Evolutionary conservation across 305 asterid genomes (phyloP), one percentile per base, ranked within the genome.

Genomic region (Striga hermonthica): DNA sequence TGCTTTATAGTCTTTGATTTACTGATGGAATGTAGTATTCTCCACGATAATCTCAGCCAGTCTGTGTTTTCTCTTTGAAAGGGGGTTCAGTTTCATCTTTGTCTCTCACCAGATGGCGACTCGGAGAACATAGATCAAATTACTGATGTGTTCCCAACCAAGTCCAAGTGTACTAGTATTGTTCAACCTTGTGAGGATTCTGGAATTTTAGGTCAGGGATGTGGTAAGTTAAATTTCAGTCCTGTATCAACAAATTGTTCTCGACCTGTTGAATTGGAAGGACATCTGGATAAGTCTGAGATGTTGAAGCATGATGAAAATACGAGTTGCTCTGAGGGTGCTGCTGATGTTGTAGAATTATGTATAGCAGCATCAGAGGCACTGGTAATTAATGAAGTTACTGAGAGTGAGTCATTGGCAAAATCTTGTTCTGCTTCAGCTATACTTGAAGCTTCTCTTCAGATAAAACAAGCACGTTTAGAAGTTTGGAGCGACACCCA

Each of bases 341-440:
- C 69, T 72, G 78, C 73, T 57, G 78, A 77, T 64, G 83, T 83
- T 44, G 78, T 82, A 65, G 95, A 89, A 73, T 76, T 89, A 45
- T 83, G 89, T 67, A 78, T 89, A 74, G 89, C 87, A 60, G 97
- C 97, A 74, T 89, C 97, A 43, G 97, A 89, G 73, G 95, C 95
- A 71, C 80, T 87, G 76, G 85, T 79, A 60, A 83, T 86, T 82
- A 86, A 86, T 68, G 89, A 84, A 68, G 71, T 84, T 47, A 64
- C 80, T 14, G 65, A 67, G 59, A 73, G 70, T 67, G 85, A 73
- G 39, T 66, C 83, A 16, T 62, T 75, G 71, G 70, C 72, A 36
- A 73, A 76, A 72, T 57, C 48, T 69, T 70, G 61, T 52, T 79
- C 83, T 44, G 80, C 85, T 78, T 82, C 91, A 68, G 83, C 87